A percentile compares a stretch with the other conserved stretches of the same genome.
These are phyloP conservation scores for Leishmania tarentolae DNA, from an alignment of 208 protist genomes.

Conservation along the genomic window DNA sequence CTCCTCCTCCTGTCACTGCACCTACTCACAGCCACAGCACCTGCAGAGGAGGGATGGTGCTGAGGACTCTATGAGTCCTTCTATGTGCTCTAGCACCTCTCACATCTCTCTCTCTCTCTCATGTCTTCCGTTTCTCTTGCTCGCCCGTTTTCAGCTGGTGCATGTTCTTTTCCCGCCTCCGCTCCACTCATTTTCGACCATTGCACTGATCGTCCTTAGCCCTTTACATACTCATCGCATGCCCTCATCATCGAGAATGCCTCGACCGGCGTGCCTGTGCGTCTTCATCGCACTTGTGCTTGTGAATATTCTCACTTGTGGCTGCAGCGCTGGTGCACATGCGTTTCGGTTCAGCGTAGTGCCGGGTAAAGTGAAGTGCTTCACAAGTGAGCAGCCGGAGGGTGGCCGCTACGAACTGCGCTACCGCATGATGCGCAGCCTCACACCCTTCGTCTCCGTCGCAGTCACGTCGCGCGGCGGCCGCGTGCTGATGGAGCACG, in stretches of 20 bases:
- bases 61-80: background rate
- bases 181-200: background rate
- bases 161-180: background rate
- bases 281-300: slow-evolving; percentile 8
- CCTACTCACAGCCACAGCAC: background rate
- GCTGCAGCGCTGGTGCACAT: background rate
- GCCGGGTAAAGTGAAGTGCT: slow-evolving; percentile 68
- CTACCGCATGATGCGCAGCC: slow-evolving; percentile 70
- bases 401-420: slow-evolving; percentile 67
- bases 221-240: background rate
- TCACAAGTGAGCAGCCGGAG: slow-evolving; percentile 54
- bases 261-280: background rate
- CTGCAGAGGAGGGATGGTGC: background rate
- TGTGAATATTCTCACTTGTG: slow-evolving; percentile 17
- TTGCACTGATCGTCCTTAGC: background rate
- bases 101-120: background rate
- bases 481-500: slow-evolving; percentile 60
- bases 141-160: background rate
- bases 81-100: background rate
- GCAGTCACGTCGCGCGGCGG: slow-evolving; percentile 51
- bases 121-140: background rate
- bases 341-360: slow-evolving; percentile 69
- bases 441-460: slow-evolving; percentile 70
- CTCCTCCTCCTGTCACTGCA: background rate
- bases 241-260: background rate